A percentile compares a stretch with the other conserved stretches of the same genome.
These are phyloP conservation scores for Eimeria maxima DNA, from an alignment of 169 alveolate species.

Conservation along the genomic window DNA sequence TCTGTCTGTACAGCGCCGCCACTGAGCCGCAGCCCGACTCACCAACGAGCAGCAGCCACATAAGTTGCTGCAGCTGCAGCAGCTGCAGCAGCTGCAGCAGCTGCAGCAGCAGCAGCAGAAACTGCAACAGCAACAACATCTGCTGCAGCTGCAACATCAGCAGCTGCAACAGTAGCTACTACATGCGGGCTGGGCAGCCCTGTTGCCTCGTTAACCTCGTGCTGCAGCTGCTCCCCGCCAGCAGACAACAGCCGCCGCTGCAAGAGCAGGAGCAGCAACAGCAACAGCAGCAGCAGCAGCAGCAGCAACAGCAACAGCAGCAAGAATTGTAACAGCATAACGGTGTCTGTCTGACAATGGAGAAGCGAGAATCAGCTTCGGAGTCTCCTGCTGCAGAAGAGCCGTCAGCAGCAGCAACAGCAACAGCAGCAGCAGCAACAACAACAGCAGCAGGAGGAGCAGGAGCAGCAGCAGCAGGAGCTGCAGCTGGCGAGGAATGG, in stretches of 20 bases:
- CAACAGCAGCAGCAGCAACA: conserved; percentile 3
- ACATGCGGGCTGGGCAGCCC: background rate
- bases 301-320: background rate
- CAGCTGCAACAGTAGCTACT: background rate
- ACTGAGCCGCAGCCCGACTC: background rate
- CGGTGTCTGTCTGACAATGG: background rate
- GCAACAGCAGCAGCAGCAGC: conserved; percentile 14
- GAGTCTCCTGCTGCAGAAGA: background rate
- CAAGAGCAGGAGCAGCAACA: background rate
- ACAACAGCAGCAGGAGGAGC: background rate
- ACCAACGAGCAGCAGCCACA: conserved; percentile 17
- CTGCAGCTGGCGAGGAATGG: background rate
- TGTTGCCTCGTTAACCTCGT: background rate
- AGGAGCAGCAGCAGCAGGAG: background rate
- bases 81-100: conserved; percentile 7
- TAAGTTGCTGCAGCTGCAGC: background rate
- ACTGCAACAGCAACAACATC: background rate
- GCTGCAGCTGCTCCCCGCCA: background rate
- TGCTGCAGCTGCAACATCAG: background rate
- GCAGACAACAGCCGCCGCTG: background rate
- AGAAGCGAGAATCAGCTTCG: background rate
- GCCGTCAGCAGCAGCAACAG: no score
- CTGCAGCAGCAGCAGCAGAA: background rate
- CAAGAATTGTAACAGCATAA: background rate
- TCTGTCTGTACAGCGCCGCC: no score